phyloP scores from a whole-genome alignment of 2,329 filamentous ascomycete species.

The Neofusicoccum umdonicola region DNA sequence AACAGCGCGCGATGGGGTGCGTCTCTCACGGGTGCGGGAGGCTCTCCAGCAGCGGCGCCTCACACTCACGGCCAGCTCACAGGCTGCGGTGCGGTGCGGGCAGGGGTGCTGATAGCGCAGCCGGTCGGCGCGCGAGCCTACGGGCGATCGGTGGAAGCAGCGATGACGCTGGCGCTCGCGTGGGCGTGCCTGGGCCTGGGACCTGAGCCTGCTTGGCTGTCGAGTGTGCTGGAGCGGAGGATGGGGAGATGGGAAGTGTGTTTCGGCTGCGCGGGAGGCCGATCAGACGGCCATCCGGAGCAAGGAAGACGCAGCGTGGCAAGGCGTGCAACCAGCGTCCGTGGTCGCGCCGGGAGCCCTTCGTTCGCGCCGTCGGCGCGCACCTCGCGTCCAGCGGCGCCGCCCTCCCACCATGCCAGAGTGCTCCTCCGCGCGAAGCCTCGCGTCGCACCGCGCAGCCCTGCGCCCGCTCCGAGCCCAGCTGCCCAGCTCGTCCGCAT shows the following conservation, averaged over 20 bases:
- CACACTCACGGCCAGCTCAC: conserved; percentile 2
- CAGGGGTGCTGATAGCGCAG: conserved; percentile 13
- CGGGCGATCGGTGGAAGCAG: conserved; percentile 6
- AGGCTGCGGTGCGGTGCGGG: conserved; percentile 1
- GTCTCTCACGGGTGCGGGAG: not conserved
- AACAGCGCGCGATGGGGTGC: conserved; percentile 7
- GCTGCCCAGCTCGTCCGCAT: not conserved
- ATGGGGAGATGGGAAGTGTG: conserved; percentile 1
- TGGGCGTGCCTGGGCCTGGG: conserved; percentile 4
- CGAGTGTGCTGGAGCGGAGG: not conserved
- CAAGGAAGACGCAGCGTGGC: conserved; percentile 7
- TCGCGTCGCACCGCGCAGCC: not conserved
- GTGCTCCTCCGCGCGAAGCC: not conserved
- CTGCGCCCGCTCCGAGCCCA: not conserved
- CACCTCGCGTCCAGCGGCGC: not conserved
- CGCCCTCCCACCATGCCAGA: not conserved
- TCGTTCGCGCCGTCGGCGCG: too few relatives aligned
- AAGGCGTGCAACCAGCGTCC: not conserved
- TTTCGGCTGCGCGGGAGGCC: conserved; percentile 13
- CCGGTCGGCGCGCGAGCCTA: conserved; percentile 4
- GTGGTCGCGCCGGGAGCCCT: not conserved
- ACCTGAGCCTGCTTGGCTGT: conserved; percentile 6
- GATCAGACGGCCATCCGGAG: conserved; percentile 5
- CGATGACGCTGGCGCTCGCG: conserved; percentile 9
- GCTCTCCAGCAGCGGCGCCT: not conserved